These are phyloP conservation scores for Tilletia caries DNA, from an alignment of 1,284 basidiomycete genomes.

Conservation along the genomic window DNA sequence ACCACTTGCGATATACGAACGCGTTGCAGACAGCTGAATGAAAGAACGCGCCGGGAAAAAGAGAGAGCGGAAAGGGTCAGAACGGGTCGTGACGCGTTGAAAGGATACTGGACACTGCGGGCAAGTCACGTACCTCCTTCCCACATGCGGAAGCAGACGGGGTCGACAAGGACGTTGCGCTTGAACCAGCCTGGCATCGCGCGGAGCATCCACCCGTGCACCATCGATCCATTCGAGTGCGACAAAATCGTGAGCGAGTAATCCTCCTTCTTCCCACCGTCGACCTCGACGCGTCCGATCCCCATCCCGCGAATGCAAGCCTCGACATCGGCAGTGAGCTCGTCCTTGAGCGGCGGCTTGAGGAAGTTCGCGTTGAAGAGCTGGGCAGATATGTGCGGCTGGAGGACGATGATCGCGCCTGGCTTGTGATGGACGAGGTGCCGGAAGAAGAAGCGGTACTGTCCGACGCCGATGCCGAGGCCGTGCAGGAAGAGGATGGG, in stretches of 20 bases:
- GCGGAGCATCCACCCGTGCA: constrained; percentile 25
- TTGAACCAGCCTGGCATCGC: constrained; percentile 21
- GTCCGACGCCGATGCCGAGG: constrained; percentile 31
- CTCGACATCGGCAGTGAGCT: constrained; percentile 19
- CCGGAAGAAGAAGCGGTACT: constrained; percentile 23
- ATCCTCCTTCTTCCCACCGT: not conserved
- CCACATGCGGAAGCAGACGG: constrained; percentile 31
- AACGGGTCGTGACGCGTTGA: not conserved
- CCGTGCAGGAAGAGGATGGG: constrained; percentile 33
- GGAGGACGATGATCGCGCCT: constrained; percentile 25
- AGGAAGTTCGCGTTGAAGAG: constrained; percentile 21
- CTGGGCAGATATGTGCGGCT: constrained; percentile 24
- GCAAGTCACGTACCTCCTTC: constrained; percentile 19
- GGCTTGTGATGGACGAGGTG: constrained; percentile 19
- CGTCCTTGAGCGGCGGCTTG: constrained; percentile 21
- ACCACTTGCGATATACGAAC: constrained; percentile 23
- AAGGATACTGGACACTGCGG: not conserved
- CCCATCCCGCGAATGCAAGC: constrained; percentile 16
- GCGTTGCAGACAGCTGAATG: constrained; percentile 20
- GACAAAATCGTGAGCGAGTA: constrained; percentile 14
- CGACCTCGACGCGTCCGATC: not conserved
- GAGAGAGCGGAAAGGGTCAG: not conserved
- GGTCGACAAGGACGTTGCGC: constrained; percentile 26
- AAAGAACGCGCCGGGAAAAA: not conserved
- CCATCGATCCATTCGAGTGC: constrained; percentile 30